Percentiles rank a stretch among this genome's conserved stretches.
These are phyloP conservation scores for Graphilbum ipis-grandicollis DNA, from an alignment of 2,329 filamentous ascomycete species.

Conservation along the genomic window DNA sequence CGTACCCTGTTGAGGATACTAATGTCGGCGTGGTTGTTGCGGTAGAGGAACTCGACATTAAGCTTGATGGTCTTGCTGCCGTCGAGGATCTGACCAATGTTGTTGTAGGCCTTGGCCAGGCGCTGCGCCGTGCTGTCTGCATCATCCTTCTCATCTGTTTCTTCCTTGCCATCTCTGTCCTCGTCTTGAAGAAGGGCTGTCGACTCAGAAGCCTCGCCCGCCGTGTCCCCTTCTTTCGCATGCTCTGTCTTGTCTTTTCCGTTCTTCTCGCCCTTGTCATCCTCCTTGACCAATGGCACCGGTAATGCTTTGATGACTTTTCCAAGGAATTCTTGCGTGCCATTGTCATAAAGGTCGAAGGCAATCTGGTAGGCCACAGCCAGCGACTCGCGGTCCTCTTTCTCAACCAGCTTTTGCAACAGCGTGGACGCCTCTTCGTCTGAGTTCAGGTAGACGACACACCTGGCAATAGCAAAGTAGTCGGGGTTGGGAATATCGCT, in stretches of 20 bases:
- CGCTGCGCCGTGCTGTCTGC: neutral
- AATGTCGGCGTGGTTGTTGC: slow-evolving; percentile 85
- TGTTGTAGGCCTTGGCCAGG: slow-evolving; percentile 24
- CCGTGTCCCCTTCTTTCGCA: slow-evolving; percentile 21
- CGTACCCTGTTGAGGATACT: slow-evolving; percentile 91
- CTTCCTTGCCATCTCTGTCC: slow-evolving; percentile 35
- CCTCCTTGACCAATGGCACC: slow-evolving; percentile 24
- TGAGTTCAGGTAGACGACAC: slow-evolving; percentile 87
- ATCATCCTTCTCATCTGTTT: slow-evolving; percentile 19
- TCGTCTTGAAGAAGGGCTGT: slow-evolving; percentile 28
- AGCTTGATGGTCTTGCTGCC: slow-evolving; percentile 88
- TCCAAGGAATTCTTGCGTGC: slow-evolving; percentile 86
- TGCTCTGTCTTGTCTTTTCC: slow-evolving; percentile 14
- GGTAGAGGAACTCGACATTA: slow-evolving; percentile 77
- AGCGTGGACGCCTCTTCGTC: slow-evolving; percentile 81
- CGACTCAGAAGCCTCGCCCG: slow-evolving; percentile 25
- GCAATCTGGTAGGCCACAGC: slow-evolving; percentile 93
- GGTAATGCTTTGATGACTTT: slow-evolving; percentile 77
- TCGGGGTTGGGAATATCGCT: slow-evolving; percentile 85
- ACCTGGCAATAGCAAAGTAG: slow-evolving; percentile 96
- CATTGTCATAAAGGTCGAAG: slow-evolving; percentile 96
- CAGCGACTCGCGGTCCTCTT: slow-evolving; percentile 59
- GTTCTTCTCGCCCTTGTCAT: slow-evolving; percentile 20
- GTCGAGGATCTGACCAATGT: slow-evolving; percentile 55
- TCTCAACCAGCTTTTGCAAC: slow-evolving; percentile 63